These are phyloP conservation scores for Cystobasidium slooffiae DNA, from an alignment of 1,284 basidiomycete species.

Conservation along the genomic window DNA sequence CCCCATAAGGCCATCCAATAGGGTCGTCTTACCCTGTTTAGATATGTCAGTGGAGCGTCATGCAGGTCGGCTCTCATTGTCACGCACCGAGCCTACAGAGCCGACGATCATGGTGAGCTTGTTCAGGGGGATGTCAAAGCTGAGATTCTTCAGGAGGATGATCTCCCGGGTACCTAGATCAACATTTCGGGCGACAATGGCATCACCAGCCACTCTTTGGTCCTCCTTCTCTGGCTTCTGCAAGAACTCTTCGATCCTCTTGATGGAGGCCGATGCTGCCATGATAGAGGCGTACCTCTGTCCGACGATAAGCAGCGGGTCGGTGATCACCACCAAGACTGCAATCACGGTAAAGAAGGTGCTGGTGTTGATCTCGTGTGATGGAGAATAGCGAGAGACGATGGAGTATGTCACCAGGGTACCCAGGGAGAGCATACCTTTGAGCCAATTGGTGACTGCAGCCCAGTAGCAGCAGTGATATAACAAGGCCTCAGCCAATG, in stretches of 20 bases:
- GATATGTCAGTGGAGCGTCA: background rate
- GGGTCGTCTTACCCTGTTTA: slow-evolving; percentile 70
- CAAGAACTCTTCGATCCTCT: slow-evolving; percentile 49
- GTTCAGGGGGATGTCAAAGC: slow-evolving; percentile 70
- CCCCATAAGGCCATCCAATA: slow-evolving; percentile 33
- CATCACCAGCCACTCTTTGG: slow-evolving; percentile 1
- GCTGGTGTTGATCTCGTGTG: slow-evolving; percentile 49
- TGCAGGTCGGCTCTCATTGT: background rate
- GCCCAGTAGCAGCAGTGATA: too few relatives aligned
- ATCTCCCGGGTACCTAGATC: slow-evolving; percentile 10
- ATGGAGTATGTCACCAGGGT: slow-evolving; percentile 32
- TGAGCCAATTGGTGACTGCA: slow-evolving; percentile 22
- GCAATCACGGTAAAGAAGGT: slow-evolving; percentile 53
- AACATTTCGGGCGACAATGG: slow-evolving; percentile 3
- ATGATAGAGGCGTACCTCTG: slow-evolving; percentile 51
- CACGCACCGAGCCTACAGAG: slow-evolving; percentile 65
- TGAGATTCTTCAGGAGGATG: slow-evolving; percentile 63
- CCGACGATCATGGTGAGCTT: slow-evolving; percentile 70
- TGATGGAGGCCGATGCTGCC: slow-evolving; percentile 50
- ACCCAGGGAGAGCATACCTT: slow-evolving; percentile 41
- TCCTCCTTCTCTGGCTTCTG: slow-evolving; percentile 24
- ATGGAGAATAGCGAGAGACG: slow-evolving; percentile 48
- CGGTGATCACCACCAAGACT: slow-evolving; percentile 49
- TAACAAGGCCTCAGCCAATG: too few relatives aligned
- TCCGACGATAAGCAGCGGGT: slow-evolving; percentile 50